phyloP scores from a whole-genome alignment of 1,284 basidiomycete genomes.

The Pyrrhoderma noxium region DNA sequence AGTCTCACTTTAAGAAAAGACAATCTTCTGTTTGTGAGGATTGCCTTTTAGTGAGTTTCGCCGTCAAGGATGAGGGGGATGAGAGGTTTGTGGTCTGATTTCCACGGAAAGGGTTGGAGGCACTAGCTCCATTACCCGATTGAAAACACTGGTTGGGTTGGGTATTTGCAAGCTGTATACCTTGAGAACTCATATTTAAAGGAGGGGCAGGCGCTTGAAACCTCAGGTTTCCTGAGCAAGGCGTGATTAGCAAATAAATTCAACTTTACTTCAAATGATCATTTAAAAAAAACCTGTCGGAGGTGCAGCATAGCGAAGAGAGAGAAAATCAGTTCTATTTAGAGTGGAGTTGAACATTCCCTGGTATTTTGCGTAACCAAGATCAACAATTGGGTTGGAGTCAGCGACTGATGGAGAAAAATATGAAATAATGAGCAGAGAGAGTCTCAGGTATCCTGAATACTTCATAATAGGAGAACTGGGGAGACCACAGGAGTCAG shows the following conservation, averaged over 20 bases:
- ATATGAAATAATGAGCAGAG: not conserved
- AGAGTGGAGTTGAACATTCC: slow-evolving; percentile 27
- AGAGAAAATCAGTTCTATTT: slow-evolving; percentile 32
- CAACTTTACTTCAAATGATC: not conserved
- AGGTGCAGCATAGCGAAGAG: slow-evolving; percentile 35
- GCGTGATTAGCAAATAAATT: not conserved
- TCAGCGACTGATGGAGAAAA: not conserved
- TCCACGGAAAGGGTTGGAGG: slow-evolving; percentile 8
- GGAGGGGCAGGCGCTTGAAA: slow-evolving; percentile 15
- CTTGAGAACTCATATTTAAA: slow-evolving; percentile 5
- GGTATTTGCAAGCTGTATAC: slow-evolving; percentile 10
- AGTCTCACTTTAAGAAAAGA: too few relatives aligned
- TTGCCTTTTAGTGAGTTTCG: not conserved
- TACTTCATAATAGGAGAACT: too few relatives aligned
- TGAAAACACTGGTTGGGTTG: slow-evolving; percentile 8
- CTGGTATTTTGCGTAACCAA: slow-evolving; percentile 36
- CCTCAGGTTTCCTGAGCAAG: slow-evolving; percentile 10
- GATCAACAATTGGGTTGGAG: slow-evolving; percentile 27
- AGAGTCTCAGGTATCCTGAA: too few relatives aligned
- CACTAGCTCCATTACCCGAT: slow-evolving; percentile 1
- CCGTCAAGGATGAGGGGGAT: too few relatives aligned
- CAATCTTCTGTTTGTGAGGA: not conserved
- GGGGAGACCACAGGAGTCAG: too few relatives aligned
- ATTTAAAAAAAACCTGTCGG: slow-evolving; percentile 28
- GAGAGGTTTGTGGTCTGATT: not conserved